Conservation (phyloP, 257 asterid genomes). For the Ophiorrhiza pumila region DNA sequence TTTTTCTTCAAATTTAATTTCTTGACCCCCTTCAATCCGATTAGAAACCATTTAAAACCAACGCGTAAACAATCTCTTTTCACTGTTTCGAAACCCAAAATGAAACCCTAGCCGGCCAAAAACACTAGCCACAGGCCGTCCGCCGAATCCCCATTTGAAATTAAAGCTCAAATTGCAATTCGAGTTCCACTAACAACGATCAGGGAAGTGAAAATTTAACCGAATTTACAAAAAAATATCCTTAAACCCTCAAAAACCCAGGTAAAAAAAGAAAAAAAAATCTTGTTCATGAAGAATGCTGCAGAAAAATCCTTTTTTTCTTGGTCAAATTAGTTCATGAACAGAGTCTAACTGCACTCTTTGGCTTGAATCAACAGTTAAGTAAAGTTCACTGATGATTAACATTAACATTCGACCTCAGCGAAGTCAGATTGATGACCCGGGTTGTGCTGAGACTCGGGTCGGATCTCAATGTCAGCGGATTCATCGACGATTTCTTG, state of each 20-base stretch:
- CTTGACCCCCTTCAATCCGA: neutral
- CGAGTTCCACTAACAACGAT: neutral
- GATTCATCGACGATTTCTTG: slow-evolving; percentile 96
- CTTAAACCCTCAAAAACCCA: neutral
- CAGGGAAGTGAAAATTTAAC: neutral
- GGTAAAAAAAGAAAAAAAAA: no score
- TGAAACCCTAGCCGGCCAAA: neutral
- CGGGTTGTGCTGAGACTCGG: slow-evolving; percentile 93
- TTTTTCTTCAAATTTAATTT: neutral
- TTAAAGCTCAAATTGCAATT: neutral
- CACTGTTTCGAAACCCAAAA: neutral
- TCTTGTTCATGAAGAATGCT: no score
- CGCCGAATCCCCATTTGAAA: no score
- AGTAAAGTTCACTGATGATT: neutral
- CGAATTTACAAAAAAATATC: neutral
- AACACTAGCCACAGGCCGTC: no score
- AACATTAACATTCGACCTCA: slow-evolving; percentile 52
- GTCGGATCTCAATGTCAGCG: slow-evolving; percentile 91
- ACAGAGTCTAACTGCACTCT: neutral
- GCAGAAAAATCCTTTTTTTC: no score
- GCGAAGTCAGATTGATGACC: slow-evolving; percentile 89
- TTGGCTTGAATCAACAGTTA: neutral
- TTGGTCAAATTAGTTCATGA: neutral
- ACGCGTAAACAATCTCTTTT: neutral
- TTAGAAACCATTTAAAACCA: neutral